Evolutionary conservation across 2,329 filamentous ascomycete species (phyloP), one percentile per base, ranked within the genome.

Genomic region (Paramyrothecium sp.): DNA sequence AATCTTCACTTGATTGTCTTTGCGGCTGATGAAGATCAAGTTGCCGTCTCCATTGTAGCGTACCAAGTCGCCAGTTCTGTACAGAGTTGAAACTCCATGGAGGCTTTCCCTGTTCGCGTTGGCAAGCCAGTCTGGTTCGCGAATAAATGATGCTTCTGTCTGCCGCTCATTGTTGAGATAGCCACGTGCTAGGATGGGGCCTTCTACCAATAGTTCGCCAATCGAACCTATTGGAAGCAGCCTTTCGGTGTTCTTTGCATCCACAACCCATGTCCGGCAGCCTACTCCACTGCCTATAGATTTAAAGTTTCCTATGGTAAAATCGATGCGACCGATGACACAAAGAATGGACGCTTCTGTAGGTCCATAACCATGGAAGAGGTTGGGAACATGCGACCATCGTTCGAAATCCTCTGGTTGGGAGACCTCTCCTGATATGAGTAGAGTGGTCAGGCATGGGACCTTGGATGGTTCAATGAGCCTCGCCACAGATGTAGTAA

Each of bases 121-220:
- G n/a, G n/a, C n/a, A n/a, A n/a, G n/a, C 33, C 33, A 38, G 33
- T 8, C 33, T 38, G 16, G 33, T 8, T 38, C 16, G 8, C 16
- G 10, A 16, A 38, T 38, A 38, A 38, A 38, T 16, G 33, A 8
- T 10, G 33, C 16, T 38, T 8, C 8, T 38, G 33, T 10, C 8
- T 16, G 8, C 8, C 16, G 33, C 16, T 8, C 10, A 8, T 10
- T 8, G 8, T 38, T 8, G 10, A 10, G 10, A 38, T 38, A 38
- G 10, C 33, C 33, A 38, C 8, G 33, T 10, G 10, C 33, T 38
- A 84, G 72, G 3, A 75, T 72, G 2, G 78, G 78, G 1, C 76
- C 75, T 54, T 72, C 72, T 26, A 78, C 58, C 7, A 73, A 58
- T 20, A 75, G 60, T 56, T 75, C 73, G 3, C 70, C 70, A 17